Conservation (phyloP, 768 basidiomycete species). For the Kwoniella dejecticola region DNA sequence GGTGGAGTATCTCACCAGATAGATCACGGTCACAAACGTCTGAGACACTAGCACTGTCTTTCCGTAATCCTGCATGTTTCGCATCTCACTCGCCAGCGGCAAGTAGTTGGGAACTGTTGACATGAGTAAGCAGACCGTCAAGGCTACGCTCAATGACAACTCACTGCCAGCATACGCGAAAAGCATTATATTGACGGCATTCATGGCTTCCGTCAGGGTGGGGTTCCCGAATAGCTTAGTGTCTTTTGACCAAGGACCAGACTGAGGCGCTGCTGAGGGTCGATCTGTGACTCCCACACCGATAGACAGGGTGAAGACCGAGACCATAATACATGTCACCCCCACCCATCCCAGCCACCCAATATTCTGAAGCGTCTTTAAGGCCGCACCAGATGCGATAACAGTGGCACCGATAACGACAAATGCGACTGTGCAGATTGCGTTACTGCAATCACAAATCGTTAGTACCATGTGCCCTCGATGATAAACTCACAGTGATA, state of each 20-base stretch:
- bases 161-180: constrained; percentile 45
- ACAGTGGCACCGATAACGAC: constrained; percentile 48
- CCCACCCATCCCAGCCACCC: constrained; percentile 49
- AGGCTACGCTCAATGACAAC: too few relatives aligned
- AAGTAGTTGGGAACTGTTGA: constrained; percentile 34
- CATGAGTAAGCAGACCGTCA: too few relatives aligned
- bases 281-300: constrained; percentile 37
- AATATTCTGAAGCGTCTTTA: constrained; percentile 50
- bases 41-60: constrained; percentile 45
- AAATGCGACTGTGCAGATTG: constrained; percentile 55
- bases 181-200: constrained; percentile 50
- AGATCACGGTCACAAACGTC: constrained; percentile 39
- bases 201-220: constrained; percentile 46
- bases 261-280: constrained; percentile 33
- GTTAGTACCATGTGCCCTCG: background rate
- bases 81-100: constrained; percentile 54
- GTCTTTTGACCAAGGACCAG: constrained; percentile 6
- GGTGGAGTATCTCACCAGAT: constrained; percentile 26
- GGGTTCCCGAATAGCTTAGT: constrained; percentile 11
- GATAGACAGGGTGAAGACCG: constrained; percentile 36
- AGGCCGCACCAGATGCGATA: constrained; percentile 33
- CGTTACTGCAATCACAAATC: constrained; percentile 27
- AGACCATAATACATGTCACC: constrained; percentile 31
- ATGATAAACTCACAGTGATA: constrained; percentile 26
- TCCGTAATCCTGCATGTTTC: constrained; percentile 48